Percentiles rank a stretch among this genome's conserved stretches.
These are phyloP conservation scores for Puccinia brachypodii DNA, from an alignment of 1,284 basidiomycete species.

Conservation along the genomic window DNA sequence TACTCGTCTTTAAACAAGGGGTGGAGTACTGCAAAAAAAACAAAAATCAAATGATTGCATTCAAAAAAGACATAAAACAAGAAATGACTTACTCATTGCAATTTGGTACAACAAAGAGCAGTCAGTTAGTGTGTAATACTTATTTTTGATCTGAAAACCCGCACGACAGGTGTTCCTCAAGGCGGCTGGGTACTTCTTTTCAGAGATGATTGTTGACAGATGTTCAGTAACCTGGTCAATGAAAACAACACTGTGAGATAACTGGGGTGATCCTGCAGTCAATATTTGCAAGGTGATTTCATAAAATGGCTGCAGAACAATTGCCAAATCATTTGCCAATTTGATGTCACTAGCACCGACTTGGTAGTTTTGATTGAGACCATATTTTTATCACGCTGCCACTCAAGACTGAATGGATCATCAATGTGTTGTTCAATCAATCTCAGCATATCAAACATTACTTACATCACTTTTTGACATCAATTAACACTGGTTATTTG, in stretches of 20 bases:
- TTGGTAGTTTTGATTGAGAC: neutral
- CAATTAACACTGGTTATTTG: neutral
- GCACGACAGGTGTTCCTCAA: neutral
- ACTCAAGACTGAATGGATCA: neutral
- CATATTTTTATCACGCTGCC: conserved; percentile 12
- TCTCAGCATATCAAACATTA: neutral
- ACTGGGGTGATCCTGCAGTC: neutral
- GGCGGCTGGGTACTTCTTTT: neutral
- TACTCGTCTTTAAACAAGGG: conserved; percentile 4
- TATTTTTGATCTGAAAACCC: conserved; percentile 8
- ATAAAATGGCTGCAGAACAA: neutral
- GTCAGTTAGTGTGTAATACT: conserved; percentile 4
- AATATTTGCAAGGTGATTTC: conserved; percentile 2
- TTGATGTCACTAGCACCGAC: neutral
- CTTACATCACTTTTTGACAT: neutral
- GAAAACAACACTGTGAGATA: neutral
- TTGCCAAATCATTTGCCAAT: neutral
- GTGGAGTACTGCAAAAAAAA: neutral
- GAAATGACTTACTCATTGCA: neutral
- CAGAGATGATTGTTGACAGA: neutral
- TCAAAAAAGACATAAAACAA: neutral
- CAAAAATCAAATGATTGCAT: neutral
- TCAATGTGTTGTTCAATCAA: neutral
- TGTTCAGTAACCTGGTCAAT: neutral
- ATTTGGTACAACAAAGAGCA: neutral